Evolutionary conservation across 768 basidiomycete genomes (phyloP).

Genomic region (Podaxis sp.): DNA sequence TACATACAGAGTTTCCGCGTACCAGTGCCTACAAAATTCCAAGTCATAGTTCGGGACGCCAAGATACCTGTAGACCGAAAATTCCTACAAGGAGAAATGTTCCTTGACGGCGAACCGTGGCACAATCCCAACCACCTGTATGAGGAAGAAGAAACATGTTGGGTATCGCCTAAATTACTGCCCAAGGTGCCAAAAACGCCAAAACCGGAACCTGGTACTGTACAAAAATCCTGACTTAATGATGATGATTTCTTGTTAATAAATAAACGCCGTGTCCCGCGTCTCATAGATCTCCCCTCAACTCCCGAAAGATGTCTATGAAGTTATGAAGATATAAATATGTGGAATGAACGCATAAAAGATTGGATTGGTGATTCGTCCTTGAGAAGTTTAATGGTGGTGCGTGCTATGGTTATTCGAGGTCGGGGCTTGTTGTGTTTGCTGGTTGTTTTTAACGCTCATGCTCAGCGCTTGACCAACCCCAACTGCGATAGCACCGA

Average conservation of each 20-base stretch:
- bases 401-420: neutral
- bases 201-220: neutral
- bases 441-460: constrained; percentile 30
- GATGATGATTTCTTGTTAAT: neutral
- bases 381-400: neutral
- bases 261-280: neutral
- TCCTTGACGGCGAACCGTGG: constrained; percentile 37
- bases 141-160: constrained; percentile 8
- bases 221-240: constrained; percentile 3
- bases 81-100: constrained; percentile 45
- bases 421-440: constrained; percentile 11
- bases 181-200: neutral
- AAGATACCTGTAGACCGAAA: constrained; percentile 39
- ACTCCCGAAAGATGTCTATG: neutral
- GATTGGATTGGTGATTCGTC: neutral
- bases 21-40: constrained; percentile 59
- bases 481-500: constrained; percentile 77
- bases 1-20: constrained; percentile 54
- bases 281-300: neutral
- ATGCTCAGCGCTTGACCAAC: constrained; percentile 52
- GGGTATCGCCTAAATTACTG: constrained; percentile 10
- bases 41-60: constrained; percentile 45
- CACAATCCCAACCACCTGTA: neutral
- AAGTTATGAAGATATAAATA: constrained; percentile 11
- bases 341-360: neutral